Conservation (phyloP, 164 flowering plant genomes). For the Stephania cephalantha region DNA sequence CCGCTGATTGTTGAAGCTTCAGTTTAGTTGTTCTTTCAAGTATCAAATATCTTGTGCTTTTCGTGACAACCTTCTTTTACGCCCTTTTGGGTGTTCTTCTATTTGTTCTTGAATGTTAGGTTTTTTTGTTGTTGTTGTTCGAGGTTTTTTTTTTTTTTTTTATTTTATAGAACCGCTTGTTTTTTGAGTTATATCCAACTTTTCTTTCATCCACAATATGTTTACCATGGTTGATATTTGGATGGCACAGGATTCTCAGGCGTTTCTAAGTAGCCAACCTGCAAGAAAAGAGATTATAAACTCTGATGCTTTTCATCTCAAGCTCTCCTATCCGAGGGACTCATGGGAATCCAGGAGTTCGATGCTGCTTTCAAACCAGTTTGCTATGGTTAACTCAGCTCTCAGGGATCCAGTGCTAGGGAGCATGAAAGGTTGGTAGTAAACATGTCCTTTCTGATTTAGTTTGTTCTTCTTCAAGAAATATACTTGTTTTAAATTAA, state of each 20-base stretch:
- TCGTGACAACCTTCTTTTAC: too few species aligned
- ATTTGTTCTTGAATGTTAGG: not conserved
- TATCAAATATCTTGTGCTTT: too few species aligned
- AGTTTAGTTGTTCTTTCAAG: too few species aligned
- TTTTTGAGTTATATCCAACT: not conserved
- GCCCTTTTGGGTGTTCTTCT: too few species aligned
- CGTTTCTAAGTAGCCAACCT: constrained; percentile 25
- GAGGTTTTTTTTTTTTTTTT: too few species aligned
- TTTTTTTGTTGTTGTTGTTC: too few species aligned
- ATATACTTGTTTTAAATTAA: not conserved
- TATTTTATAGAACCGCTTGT: too few species aligned
- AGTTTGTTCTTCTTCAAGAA: too few species aligned
- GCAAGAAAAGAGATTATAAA: constrained; percentile 29
- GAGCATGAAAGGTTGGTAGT: constrained; percentile 45
- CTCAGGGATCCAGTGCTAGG: constrained; percentile 28
- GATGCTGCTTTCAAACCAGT: constrained; percentile 20
- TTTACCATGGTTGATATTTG: constrained; percentile 10
- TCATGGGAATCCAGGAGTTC: constrained; percentile 33
- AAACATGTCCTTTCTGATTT: not conserved
- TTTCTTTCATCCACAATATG: not conserved
- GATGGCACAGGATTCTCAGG: constrained; percentile 41
- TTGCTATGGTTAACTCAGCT: constrained; percentile 24
- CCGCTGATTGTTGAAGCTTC: too few species aligned
- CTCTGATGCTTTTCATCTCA: constrained; percentile 22
- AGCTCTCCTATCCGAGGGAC: constrained; percentile 26